Conservation (phyloP, 306 rosid species). For the Castanospermum australe region DNA sequence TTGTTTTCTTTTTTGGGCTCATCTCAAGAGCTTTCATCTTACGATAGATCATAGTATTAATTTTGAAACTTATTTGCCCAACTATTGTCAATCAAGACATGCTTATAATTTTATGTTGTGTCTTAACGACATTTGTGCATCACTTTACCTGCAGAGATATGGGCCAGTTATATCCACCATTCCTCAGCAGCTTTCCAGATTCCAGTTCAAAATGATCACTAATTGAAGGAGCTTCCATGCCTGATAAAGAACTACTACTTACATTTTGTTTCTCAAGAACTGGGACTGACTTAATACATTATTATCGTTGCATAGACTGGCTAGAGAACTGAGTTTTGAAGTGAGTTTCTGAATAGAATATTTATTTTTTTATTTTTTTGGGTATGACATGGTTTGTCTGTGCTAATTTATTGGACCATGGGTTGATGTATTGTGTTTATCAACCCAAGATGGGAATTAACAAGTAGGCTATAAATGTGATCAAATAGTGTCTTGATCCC, state of each 20-base stretch:
- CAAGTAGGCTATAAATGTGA: not conserved
- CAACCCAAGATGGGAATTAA: constrained; percentile 16
- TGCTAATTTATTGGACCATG: constrained; percentile 22
- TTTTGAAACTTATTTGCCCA: not conserved
- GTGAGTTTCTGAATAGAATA: constrained; percentile 6
- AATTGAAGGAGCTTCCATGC: constrained; percentile 41
- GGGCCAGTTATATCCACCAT: constrained; percentile 98
- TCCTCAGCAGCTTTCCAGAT: constrained; percentile 98
- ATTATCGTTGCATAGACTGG: constrained; percentile 32
- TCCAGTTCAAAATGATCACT: constrained; percentile 97
- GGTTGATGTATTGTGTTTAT: constrained; percentile 8
- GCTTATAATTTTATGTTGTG: not conserved
- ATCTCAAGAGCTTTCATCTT: not conserved
- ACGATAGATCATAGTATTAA: not conserved
- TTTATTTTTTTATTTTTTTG: no score
- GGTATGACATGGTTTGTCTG: constrained; percentile 24
- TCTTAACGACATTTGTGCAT: constrained; percentile 13
- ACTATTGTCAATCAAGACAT: constrained; percentile 4
- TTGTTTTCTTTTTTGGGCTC: not conserved
- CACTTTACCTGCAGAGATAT: constrained; percentile 68
- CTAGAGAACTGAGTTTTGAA: constrained; percentile 26
- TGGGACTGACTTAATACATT: constrained; percentile 14
- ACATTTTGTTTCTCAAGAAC: constrained; percentile 5
- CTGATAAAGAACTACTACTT: not conserved
- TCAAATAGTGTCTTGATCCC: not conserved